These are phyloP conservation scores for Akanthomyces muscarius DNA, from an alignment of 2,329 filamentous ascomycete species.

Conservation along the genomic window DNA sequence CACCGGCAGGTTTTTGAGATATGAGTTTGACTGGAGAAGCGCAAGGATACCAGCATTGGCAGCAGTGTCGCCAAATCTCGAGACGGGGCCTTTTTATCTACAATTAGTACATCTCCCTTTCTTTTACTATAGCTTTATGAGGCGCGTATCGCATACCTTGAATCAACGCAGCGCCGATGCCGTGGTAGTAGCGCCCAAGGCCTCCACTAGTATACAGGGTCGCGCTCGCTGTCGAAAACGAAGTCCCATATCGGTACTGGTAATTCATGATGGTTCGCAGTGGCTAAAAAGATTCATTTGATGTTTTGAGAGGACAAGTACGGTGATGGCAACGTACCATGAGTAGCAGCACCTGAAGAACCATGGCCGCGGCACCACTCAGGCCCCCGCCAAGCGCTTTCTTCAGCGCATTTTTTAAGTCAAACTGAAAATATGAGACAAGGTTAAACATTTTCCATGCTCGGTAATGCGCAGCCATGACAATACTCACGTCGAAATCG, in stretches of 20 bases:
- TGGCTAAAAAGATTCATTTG: constrained; percentile 29
- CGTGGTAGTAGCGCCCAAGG: constrained; percentile 42
- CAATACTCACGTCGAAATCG: constrained; percentile 35
- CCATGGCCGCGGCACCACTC: constrained; percentile 46
- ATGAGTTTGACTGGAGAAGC: constrained; percentile 43
- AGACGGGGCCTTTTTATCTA: constrained; percentile 36
- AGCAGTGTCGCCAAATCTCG: constrained; percentile 46
- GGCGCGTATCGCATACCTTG: constrained; percentile 32
- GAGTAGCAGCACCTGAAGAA: constrained; percentile 43
- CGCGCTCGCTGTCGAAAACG: constrained; percentile 36
- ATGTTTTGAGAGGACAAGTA: neutral
- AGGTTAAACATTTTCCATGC: neutral
- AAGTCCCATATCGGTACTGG: constrained; percentile 44
- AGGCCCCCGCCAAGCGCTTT: constrained; percentile 43
- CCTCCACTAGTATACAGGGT: constrained; percentile 42
- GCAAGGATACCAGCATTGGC: constrained; percentile 48
- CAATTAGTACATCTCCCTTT: neutral
- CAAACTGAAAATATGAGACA: constrained; percentile 32
- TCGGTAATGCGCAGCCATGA: neutral
- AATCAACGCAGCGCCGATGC: constrained; percentile 40
- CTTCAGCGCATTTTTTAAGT: constrained; percentile 40
- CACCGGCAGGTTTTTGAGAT: constrained; percentile 39
- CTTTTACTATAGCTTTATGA: neutral
- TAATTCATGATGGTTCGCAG: constrained; percentile 50
- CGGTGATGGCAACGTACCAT: constrained; percentile 34